Conservation (phyloP, 495 filamentous ascomycete species). For the Amphirosellinia nigrospora region DNA sequence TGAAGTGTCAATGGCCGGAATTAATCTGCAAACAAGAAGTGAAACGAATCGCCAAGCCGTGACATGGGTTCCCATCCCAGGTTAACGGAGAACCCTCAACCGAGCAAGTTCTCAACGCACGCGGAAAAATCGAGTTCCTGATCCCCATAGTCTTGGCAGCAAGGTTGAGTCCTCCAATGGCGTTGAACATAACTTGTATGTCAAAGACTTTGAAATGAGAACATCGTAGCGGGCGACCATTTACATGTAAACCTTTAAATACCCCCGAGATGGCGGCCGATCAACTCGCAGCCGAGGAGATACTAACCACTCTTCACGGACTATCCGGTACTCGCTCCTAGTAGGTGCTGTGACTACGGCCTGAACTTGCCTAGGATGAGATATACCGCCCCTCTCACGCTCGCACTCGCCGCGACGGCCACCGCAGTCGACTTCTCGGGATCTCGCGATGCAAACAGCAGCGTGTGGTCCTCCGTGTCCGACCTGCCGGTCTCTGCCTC, state of each 20-base stretch:
- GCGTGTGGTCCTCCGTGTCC: neutral
- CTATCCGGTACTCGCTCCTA: neutral
- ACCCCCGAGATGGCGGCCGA: neutral
- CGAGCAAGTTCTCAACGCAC: neutral
- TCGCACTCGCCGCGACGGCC: slow-evolving; percentile 1
- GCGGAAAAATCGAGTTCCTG: neutral
- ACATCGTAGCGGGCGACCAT: neutral
- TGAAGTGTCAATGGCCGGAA: neutral
- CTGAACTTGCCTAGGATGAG: neutral
- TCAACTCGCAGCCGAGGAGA: neutral
- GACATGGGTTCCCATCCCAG: neutral
- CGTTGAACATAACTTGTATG: neutral
- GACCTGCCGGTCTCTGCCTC: neutral
- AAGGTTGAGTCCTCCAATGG: slow-evolving; percentile 11
- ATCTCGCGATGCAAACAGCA: neutral
- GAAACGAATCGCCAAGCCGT: neutral
- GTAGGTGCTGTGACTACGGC: neutral
- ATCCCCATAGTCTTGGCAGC: neutral
- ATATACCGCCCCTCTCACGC: slow-evolving; percentile 1
- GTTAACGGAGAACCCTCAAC: neutral
- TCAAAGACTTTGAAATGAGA: neutral
- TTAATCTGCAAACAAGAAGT: neutral
- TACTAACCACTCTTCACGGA: too few species aligned
- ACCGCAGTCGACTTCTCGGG: slow-evolving; percentile 7
- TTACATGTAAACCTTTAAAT: neutral